phyloP scores from a whole-genome alignment of 2,329 filamentous ascomycete species.

The Talaromyces islandicus region DNA sequence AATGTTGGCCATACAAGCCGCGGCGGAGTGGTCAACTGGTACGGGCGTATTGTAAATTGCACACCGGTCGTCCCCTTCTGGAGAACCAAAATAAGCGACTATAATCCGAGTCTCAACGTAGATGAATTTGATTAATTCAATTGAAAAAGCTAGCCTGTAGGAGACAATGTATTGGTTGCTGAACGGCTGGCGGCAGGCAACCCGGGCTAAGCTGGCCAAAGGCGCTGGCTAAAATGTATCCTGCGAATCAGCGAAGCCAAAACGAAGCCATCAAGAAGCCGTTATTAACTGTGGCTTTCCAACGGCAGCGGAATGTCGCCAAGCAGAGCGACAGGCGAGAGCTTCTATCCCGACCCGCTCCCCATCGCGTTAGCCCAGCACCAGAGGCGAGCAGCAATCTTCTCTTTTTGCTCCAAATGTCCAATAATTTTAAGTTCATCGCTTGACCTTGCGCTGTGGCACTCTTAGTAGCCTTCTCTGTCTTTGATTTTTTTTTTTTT shows the following conservation, averaged over 20 bases:
- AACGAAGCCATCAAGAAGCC: background rate
- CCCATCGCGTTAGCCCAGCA: background rate
- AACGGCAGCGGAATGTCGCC: background rate
- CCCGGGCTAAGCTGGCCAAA: background rate
- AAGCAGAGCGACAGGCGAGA: background rate
- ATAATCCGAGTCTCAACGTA: background rate
- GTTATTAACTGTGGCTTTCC: background rate
- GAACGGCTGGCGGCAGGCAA: background rate
- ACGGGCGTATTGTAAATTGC: no score
- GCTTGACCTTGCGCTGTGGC: background rate
- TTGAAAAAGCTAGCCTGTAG: background rate
- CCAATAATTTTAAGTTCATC: background rate
- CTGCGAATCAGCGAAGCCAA: background rate
- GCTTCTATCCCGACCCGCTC: background rate
- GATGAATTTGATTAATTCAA: background rate
- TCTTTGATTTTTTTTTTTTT: background rate
- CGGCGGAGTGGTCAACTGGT: background rate
- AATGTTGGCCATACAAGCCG: background rate
- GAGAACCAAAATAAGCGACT: background rate
- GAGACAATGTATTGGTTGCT: background rate
- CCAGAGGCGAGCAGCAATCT: background rate
- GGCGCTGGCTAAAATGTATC: background rate
- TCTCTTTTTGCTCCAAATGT: background rate
- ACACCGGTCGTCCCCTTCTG: background rate
- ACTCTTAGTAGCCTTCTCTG: background rate